Evolutionary conservation across 768 basidiomycete genomes (phyloP).

Genomic region (Lepiota brunneoincarnata): DNA sequence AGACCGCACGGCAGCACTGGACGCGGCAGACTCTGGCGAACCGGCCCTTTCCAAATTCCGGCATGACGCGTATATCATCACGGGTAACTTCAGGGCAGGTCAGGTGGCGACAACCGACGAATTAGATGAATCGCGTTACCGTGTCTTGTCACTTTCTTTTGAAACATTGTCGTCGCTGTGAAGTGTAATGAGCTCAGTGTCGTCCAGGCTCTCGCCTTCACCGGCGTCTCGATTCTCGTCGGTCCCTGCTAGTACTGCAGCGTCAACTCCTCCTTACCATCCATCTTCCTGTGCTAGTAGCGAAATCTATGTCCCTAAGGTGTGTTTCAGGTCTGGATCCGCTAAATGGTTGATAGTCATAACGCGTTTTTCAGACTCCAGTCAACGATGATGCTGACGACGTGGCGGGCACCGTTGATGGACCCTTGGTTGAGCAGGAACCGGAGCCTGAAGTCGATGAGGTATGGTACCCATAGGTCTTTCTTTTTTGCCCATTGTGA

Average conservation of each 20-base stretch:
- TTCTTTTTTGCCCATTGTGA: neutral
- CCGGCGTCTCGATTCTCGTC: conserved; percentile 14
- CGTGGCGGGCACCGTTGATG: neutral
- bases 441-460: conserved; percentile 9
- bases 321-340: neutral
- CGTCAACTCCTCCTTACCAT: conserved; percentile 23
- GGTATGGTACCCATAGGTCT: conserved; percentile 4
- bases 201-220: conserved; percentile 18
- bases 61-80: no score
- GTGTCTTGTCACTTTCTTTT: neutral
- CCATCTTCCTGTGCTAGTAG: conserved; percentile 22
- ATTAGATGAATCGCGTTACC: neutral
- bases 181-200: conserved; percentile 20
- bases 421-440: neutral
- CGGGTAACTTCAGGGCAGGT: conserved; percentile 15
- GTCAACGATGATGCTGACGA: conserved; percentile 1
- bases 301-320: conserved; percentile 19
- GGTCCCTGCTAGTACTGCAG: conserved; percentile 19
- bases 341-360: neutral
- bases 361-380: neutral
- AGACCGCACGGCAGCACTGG: no score
- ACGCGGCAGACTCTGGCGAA: no score
- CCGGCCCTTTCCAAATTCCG: no score
- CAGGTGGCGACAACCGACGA: conserved; percentile 11
- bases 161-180: neutral